Evolutionary conservation across 306 rosid species (phyloP).

Genomic region (Prunus mume): DNA sequence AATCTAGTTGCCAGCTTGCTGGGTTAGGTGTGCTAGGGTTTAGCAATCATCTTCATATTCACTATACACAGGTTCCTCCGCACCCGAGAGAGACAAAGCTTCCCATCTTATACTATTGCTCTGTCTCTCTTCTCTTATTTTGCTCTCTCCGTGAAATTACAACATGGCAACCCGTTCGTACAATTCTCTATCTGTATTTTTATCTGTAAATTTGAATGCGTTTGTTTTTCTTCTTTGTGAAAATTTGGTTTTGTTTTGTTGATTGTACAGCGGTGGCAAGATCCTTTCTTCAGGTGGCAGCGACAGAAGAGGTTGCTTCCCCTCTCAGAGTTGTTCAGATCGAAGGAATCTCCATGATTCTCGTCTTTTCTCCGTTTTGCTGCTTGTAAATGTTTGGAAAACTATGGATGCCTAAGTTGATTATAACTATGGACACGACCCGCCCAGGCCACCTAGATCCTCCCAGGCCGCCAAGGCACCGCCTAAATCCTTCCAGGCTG

Average conservation of each 20-base stretch:
- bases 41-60: background rate
- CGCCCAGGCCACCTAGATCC: too few species aligned
- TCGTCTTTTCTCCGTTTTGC: background rate
- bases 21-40: background rate
- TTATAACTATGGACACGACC: background rate
- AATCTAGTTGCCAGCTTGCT: too few species aligned
- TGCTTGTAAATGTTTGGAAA: background rate
- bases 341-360: slow-evolving; percentile 40
- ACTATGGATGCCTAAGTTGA: background rate
- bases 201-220: background rate
- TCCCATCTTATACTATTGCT: background rate
- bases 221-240: background rate
- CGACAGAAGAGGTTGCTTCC: slow-evolving; percentile 81
- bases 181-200: background rate
- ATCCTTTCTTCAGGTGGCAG: slow-evolving; percentile 86
- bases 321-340: slow-evolving; percentile 93
- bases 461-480: too few species aligned
- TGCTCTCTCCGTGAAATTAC: background rate
- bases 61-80: background rate
- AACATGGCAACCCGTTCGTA: slow-evolving; percentile 28
- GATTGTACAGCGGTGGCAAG: slow-evolving; percentile 51
- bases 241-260: background rate
- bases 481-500: too few species aligned
- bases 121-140: background rate
- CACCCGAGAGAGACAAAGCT: background rate